Evolutionary conservation across 768 basidiomycete genomes (phyloP), one percentile per base, ranked within the genome.

Genomic region (Mrakia gelida): DNA sequence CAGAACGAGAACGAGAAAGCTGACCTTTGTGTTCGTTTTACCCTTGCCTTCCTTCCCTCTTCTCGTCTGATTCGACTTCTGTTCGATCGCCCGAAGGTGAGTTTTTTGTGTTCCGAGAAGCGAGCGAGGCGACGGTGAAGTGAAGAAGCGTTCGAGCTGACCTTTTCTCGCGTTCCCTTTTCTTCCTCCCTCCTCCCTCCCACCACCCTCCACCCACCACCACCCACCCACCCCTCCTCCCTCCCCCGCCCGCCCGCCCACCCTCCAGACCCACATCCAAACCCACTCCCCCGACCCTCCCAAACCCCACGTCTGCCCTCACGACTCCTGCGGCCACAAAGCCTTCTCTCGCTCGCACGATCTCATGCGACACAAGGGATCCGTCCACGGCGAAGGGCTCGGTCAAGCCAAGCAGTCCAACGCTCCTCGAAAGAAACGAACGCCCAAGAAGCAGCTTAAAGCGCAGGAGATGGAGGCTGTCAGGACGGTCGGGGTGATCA

Each of bases 311-410:
- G 88, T 91, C 62, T 98, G 95, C 84, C 91, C 91, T 63, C 93
- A 96, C 85, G 87, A 89, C 62, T 89, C 90, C 1, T 98, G 95
- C 80, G 91, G 91, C 54, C 63, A 73, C 65, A 91, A 95, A 76
- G 93, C 93, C 30, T 98, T 98, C 85, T 93, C 92, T 81, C 91
- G 95, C 81, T 93, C 96, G 85, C 95, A 98, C 83, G 95, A 98
- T 82, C 86, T 98, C 10, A 92, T 93, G 23, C 91, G 95, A 61
- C 95, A 98, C 84, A 87, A 92, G 75, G 89, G 92, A 71, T 92
- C 91, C 79, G 94, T 95, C 77, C 93, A 95, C 81, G 90, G 91
- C 49, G 90, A 91, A 78, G 91, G 77, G 7, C 34, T 38, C 9
- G 73, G 61, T 21, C 49, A 49, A 11, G 73, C 65, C 38, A 78